Evolutionary conservation across 2,329 filamentous ascomycete genomes (phyloP), one percentile per base, ranked within the genome.

Genomic region (Xylariomycetidae sp.): DNA sequence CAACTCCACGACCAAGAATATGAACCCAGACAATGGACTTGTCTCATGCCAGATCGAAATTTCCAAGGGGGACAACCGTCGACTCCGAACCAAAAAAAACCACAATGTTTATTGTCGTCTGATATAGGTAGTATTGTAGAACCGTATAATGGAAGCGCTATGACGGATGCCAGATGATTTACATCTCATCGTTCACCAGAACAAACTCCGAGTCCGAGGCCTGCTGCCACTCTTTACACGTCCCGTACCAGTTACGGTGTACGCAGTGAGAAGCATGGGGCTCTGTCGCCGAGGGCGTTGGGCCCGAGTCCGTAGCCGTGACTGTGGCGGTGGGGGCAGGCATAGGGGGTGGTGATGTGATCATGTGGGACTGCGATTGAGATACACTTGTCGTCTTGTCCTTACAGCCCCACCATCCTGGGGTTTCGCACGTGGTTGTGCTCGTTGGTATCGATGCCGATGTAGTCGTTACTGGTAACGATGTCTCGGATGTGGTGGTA

Each of bases 401-500:
- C 31, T 34, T 45, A 37, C 40, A 39, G 22, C 37, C 37, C n/a
- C 17, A 44, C 32, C 38, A 38, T 15, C 41, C 41, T 23, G 41
- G 41, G 11, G 38, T 38, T 19, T 31, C 28, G 22, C 41, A 44
- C 15, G 36, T 32, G n/a, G 34, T 33, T 4, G 33, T 30, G 18
- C 26, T 34, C n/a, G 25, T 34, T 16, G 47, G 49, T 2, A 46
- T 45, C 22, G 38, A 56, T 5, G 46, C 39, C 12, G 47, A 28
- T 35, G 30, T 16, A 3, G 54, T 50, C 4, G 55, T 51, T 2
- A 54, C 59, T 12, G 54, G 45, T 5, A 51, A 53, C 6, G 49
- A 32, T 10, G 50, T 49, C 4, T n/a, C n/a, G n/a, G 50, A 53
- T 4, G 54, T 53, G 3, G 58, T 59, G 2, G 61, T 65, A 2